Evolutionary conservation across 371 early-diverging fungal species (phyloP), one percentile per base, ranked within the genome.

Genomic region (Syncephalis plumigaleata): DNA sequence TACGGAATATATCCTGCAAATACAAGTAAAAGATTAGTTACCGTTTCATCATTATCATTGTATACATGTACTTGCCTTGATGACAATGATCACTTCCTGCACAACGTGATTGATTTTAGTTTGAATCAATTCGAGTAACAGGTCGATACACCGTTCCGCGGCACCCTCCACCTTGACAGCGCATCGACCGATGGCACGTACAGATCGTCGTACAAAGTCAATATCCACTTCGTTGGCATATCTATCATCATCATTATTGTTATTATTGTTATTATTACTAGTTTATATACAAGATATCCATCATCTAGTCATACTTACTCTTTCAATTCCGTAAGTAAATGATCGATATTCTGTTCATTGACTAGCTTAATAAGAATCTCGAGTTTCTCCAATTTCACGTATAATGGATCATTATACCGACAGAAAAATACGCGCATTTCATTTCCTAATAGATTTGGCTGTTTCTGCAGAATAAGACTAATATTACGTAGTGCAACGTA

Each of bases 371-470:
- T 78, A 63, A 95, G 73, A 50, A 93, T 80, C 25, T 88, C 87
- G 16, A 95, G 65, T 60, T 95, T 95, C 31, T 88, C 88, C 42
- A 88, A 63, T 57, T 95, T 95, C 49, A 95, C 91, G 56, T 94
- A 95, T 43, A 87, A 80, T 8, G 96, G 94, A 61, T 95, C 96
- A 61, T 91, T 90, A 71, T 89, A 95, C 56, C 87, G 88, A 70
- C 90, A 90, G 55, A 90, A 95, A 57, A 95, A 95, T 3, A 89
- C 86, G 49, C 81, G 76, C 55, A 92, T 77, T 45, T 92, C 91
- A 51, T 81, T 80, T 50, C 68, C 72, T 40, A 93, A 65, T 42
- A 94, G 68, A 42, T 81, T 81, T 0, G 87, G 87, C 26, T 75
- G 70, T 47, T 71, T 59, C 58, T 94, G 87, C 43, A 94, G 66